Evolutionary conservation across 1,284 basidiomycete species (phyloP).

Genomic region (Nidula niveotomentosa): DNA sequence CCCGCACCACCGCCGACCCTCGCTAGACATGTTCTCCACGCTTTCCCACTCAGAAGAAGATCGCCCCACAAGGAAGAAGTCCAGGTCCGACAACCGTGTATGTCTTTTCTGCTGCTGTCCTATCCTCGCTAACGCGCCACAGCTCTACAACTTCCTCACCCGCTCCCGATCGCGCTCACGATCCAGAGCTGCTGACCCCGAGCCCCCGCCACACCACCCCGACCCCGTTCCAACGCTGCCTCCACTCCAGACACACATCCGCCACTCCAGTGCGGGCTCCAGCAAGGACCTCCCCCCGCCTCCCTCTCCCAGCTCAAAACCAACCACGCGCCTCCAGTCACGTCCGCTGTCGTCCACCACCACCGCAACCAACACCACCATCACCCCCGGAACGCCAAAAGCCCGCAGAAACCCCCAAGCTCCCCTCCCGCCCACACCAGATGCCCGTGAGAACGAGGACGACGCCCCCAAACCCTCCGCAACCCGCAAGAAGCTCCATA

Average conservation of each 20-base stretch:
- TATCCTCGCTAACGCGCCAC: conserved; percentile 5
- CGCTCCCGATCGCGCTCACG: conserved; percentile 52
- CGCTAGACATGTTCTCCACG: conserved; percentile 16
- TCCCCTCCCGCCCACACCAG: conserved; percentile 15
- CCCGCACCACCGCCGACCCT: conserved; percentile 8
- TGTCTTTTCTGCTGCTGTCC: conserved; percentile 14
- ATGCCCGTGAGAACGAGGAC: conserved; percentile 10
- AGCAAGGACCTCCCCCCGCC: conserved; percentile 4
- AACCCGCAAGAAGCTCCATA: conserved; percentile 39
- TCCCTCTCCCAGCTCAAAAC: conserved; percentile 39
- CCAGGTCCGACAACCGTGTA: conserved; percentile 41
- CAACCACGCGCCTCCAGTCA: conserved; percentile 48
- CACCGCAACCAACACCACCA: conserved; percentile 56
- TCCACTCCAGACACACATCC: conserved; percentile 9
- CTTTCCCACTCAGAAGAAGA: conserved; percentile 26
- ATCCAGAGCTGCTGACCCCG: conserved; percentile 27
- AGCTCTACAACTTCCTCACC: conserved; percentile 53
- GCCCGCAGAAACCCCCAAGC: conserved; percentile 26
- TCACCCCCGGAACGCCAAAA: conserved; percentile 51
- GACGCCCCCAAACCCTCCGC: conserved; percentile 29
- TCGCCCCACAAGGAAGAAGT: conserved; percentile 29
- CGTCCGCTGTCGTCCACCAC: conserved; percentile 67
- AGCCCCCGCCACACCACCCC: conserved; percentile 11
- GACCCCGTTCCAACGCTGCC: neutral
- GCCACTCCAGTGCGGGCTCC: conserved; percentile 13